Evolutionary conservation across 2,329 filamentous ascomycete genomes (phyloP), one percentile per base, ranked within the genome.

Genomic region (Leptographium radiaticola): DNA sequence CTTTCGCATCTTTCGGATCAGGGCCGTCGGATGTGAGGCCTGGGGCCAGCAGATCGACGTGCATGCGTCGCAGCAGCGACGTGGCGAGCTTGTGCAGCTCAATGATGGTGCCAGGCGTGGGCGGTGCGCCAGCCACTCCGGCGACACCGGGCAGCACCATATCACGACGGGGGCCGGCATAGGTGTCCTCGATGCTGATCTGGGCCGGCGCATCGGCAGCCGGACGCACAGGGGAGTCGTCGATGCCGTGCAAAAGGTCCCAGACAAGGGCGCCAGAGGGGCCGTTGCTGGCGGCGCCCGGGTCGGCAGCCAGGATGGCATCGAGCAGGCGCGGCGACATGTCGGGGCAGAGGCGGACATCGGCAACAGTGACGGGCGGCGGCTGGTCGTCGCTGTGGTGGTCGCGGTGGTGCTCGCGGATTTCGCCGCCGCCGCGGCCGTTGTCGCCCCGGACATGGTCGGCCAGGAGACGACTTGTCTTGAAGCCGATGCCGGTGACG

Each of bases 141-240:
- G 78, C 79, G 47, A 72, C 69, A 34, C 93, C 80, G 55, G 83
- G 76, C 1, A 79, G 67, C 51, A 84, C 65, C 0, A 75, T 81
- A 59, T 85, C 79, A 1, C 95, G 71, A 0, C 82, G 80, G 30
- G 80, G 76, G 2, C 76, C 74, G 38, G 77, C 74, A 65, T 95
- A 97, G 16, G 89, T 93, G 68, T 97, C 90, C 65, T 97, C 91
- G 58, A 97, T 93, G 66, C 88, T 93, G 64, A 97, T 94, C 67
- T 96, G 90, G 1, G 81, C 82, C 0, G 91, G 91, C 1, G 94
- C 68, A 46, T 82, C 78, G 60, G 79, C 80, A 2, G 82, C 85
- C 58, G 82, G 75, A 50, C 82, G 81, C 18, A 97, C 89, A 55
- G 87, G 82, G 0, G 77, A 75, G 52, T 81, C 70, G 65, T 97